Evolutionary conservation across 495 filamentous ascomycete genomes (phyloP), one percentile per base, ranked within the genome.

Genomic region (Neurospora africana): DNA sequence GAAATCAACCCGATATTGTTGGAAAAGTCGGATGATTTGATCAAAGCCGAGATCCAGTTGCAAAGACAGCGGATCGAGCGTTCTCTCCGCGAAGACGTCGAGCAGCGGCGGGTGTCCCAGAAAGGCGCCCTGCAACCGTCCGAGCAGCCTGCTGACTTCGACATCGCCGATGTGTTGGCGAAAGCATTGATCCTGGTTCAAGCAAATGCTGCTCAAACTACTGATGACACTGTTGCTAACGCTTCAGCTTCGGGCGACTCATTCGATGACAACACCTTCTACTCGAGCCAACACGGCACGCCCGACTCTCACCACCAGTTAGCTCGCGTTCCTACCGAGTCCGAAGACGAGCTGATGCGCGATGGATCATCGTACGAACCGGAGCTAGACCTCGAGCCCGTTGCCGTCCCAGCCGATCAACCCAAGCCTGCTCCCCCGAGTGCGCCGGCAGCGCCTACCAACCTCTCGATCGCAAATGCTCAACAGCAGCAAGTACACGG

Each of bases 231-330:
- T 81, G 85, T 81, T 77, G 83, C 84, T 86, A 87, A 88, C 82
- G 83, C 80, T 71, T 82, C 85, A 80, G 85, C 86, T 73, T 83
- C 86, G 73, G 90, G 86, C 85, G 92, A 94, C 77, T 94, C 92
- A 13, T 91, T 93, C 81, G 93, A 97, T 81, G 91, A 95, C 77
- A 94, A 95, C 75, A 94, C 92, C n/a, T 95, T 95, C 81, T 97
- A 98, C 83, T 97, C 93, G 67, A 97, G 93, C 84, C 90, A 89
- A 82, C 81, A 83, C 78, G 84, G 84, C 71, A 86, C 85, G 0
- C 85, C 86, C 41, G 81, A 84, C 47, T 80, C 81, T 17, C 53
- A 65, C 3, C 80, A 77, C 67, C 78, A 78, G 70, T 77, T 81
- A 10, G 81, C 83, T 19, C 82, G 82, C 65, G 71, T 81, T 21